Conservation (phyloP, 129 eudicot genomes). For the Heracleum sosnowskyi region DNA sequence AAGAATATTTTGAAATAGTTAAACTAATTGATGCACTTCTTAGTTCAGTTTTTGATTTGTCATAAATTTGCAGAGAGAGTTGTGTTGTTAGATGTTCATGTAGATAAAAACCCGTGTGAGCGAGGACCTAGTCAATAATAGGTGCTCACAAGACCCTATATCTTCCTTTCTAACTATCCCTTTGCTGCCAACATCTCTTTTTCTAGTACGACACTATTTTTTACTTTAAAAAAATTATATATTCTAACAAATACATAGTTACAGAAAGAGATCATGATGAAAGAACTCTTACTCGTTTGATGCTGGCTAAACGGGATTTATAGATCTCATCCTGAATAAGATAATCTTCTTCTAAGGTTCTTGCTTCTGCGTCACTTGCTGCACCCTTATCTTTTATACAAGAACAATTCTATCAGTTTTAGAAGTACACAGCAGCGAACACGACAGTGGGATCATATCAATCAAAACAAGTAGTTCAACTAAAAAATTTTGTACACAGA, state of each 20-base stretch:
- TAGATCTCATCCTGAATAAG: slow-evolving; percentile 78
- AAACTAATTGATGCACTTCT: not conserved
- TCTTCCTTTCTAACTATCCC: not conserved
- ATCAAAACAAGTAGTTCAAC: too few relatives aligned
- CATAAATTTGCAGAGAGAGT: not conserved
- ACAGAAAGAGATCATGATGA: not conserved
- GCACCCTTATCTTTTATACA: slow-evolving; percentile 57
- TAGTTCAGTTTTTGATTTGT: not conserved
- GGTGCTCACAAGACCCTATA: not conserved
- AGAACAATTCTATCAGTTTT: slow-evolving; percentile 13
- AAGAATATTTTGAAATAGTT: not conserved
- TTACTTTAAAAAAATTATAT: not conserved
- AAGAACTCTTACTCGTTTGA: slow-evolving; percentile 65
- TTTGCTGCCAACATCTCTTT: too few relatives aligned
- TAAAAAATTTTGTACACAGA: too few relatives aligned
- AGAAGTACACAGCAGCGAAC: not conserved
- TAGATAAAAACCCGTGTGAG: not conserved
- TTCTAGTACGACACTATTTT: not conserved
- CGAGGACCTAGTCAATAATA: not conserved
- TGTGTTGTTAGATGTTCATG: not conserved
- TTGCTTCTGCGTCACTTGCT: slow-evolving; percentile 54
- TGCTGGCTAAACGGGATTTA: slow-evolving; percentile 86
- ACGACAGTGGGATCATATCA: too few relatives aligned
- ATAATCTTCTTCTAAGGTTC: slow-evolving; percentile 59
- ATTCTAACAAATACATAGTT: not conserved